Conservation (phyloP, 345 rosid species). For the Ricinus communis region DNA sequence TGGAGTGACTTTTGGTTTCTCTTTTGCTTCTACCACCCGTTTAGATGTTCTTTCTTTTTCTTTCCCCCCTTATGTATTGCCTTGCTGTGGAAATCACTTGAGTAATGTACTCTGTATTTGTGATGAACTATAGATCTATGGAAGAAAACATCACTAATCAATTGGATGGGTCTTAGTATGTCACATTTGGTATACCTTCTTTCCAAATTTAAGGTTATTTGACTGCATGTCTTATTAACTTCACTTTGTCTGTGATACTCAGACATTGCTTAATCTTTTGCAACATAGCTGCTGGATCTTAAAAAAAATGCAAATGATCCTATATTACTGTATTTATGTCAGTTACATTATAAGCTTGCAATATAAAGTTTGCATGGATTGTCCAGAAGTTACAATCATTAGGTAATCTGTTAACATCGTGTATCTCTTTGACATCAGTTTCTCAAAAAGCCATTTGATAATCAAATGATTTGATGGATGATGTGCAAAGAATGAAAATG, state of each 20-base stretch:
- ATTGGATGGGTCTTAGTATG: neutral
- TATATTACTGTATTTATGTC: neutral
- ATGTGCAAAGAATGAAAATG: neutral
- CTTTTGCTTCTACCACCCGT: neutral
- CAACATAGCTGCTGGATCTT: neutral
- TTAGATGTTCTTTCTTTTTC: neutral
- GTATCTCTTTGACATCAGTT: neutral
- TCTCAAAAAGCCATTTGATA: neutral
- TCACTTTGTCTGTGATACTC: neutral
- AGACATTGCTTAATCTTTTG: neutral
- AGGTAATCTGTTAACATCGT: neutral
- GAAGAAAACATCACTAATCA: neutral
- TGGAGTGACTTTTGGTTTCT: neutral
- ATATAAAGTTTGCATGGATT: too few relatives aligned
- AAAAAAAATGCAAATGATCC: neutral
- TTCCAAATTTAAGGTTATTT: neutral
- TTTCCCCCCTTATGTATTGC: too few relatives aligned
- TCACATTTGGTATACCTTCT: neutral
- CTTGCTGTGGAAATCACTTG: neutral
- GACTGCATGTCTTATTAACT: neutral
- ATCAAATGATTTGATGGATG: neutral
- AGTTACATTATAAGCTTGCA: neutral
- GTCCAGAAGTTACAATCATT: too few relatives aligned
- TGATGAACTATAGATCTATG: constrained; percentile 6
- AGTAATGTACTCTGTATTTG: constrained; percentile 4